A percentile compares a stretch with the other conserved stretches of the same genome.
Evolutionary conservation across 2,329 filamentous ascomycete genomes (phyloP).

Genomic region (Zymoseptoria tritici): DNA sequence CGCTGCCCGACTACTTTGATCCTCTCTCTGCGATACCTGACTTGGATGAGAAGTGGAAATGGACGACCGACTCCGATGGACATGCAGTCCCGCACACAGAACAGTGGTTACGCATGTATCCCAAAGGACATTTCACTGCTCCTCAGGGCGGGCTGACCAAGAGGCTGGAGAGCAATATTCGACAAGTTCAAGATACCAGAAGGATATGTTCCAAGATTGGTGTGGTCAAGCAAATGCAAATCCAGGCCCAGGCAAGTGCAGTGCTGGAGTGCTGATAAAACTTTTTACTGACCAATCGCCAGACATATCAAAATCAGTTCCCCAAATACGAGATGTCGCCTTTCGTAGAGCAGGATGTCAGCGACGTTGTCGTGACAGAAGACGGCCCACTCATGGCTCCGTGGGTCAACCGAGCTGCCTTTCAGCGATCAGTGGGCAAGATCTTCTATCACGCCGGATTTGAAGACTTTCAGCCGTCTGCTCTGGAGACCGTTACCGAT

Average conservation of each 20-base stretch:
- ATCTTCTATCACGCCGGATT: conserved; percentile 95
- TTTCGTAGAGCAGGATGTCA: conserved; percentile 78
- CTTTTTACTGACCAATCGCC: neutral
- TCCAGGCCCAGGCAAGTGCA: conserved; percentile 75
- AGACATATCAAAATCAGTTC: conserved; percentile 98
- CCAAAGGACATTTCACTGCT: conserved; percentile 65
- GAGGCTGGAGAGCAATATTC: conserved; percentile 84
- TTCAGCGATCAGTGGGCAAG: conserved; percentile 88
- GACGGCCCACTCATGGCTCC: conserved; percentile 81
- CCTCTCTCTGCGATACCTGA: conserved; percentile 79
- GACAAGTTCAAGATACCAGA: conserved; percentile 91
- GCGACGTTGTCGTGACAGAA: conserved; percentile 82
- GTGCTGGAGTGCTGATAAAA: neutral
- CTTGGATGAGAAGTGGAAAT: conserved; percentile 67
- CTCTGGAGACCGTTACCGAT: conserved; percentile 82
- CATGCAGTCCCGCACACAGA: conserved; percentile 82
- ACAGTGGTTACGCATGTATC: conserved; percentile 72
- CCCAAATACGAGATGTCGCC: conserved; percentile 89
- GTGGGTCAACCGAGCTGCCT: conserved; percentile 70
- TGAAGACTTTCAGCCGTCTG: conserved; percentile 92
- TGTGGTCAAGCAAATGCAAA: conserved; percentile 98
- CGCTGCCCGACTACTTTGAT: conserved; percentile 93
- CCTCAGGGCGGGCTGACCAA: conserved; percentile 66
- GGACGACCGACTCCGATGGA: conserved; percentile 84
- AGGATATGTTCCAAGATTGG: conserved; percentile 95